phyloP scores from a whole-genome alignment of 805 yeast species.

The Pichia occidentalis region DNA sequence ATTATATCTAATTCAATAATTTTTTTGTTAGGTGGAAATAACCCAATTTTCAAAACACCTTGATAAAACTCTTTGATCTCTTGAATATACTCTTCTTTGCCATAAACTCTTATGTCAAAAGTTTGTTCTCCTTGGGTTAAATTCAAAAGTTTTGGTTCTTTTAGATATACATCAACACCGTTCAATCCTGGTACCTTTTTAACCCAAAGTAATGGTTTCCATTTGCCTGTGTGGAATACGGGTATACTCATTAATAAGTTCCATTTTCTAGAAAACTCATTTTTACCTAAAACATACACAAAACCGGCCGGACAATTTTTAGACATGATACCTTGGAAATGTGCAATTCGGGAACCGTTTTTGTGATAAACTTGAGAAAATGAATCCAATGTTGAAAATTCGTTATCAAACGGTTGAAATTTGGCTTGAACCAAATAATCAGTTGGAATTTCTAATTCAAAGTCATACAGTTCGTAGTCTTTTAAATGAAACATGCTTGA shows the following conservation, averaged over 20 bases:
- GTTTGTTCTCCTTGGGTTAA: slow-evolving; percentile 32
- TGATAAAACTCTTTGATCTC: slow-evolving; percentile 17
- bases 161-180: slow-evolving; percentile 60
- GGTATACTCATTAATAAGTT: slow-evolving; percentile 72
- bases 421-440: slow-evolving; percentile 63
- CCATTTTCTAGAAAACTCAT: slow-evolving; percentile 34
- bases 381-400: slow-evolving; percentile 42
- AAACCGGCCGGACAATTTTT: slow-evolving; percentile 62
- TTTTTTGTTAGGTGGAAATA: slow-evolving; percentile 83
- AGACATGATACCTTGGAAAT: slow-evolving; percentile 78
- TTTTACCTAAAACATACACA: slow-evolving; percentile 31
- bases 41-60: slow-evolving; percentile 46
- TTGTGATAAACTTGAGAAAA: slow-evolving; percentile 77
- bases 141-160: slow-evolving; percentile 73
- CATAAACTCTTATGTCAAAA: slow-evolving; percentile 7
- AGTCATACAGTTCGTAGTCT: slow-evolving; percentile 74
- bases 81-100: background rate
- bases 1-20: slow-evolving; percentile 51
- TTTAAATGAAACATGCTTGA: slow-evolving; percentile 66
- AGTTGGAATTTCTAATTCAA: slow-evolving; percentile 64
- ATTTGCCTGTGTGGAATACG: slow-evolving; percentile 61
- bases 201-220: slow-evolving; percentile 54
- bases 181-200: slow-evolving; percentile 32
- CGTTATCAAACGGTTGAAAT: slow-evolving; percentile 35
- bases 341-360: slow-evolving; percentile 55